phyloP scores from a whole-genome alignment of 108 stramenopile genomes.

The Craspedostauros australis region DNA sequence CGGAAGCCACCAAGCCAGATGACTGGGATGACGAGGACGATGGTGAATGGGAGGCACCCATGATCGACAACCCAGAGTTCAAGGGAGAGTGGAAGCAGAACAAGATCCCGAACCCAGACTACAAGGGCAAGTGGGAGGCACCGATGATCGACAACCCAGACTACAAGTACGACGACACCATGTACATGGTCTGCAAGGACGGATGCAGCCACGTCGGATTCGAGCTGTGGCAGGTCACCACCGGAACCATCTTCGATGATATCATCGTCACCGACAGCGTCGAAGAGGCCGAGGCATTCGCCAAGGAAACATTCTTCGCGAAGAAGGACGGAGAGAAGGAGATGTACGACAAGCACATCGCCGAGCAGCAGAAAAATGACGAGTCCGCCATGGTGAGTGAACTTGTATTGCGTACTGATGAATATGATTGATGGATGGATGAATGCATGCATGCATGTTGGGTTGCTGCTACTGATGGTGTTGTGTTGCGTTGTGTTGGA shows the following conservation, averaged over 20 bases:
- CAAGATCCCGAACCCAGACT: constrained; percentile 95
- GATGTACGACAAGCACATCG: constrained; percentile 87
- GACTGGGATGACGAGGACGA: constrained; percentile 99
- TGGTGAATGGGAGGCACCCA: constrained; percentile 95
- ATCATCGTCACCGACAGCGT: constrained; percentile 96
- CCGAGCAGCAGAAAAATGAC: constrained; percentile 41
- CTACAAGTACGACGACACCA: constrained; percentile 79
- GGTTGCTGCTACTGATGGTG: not conserved
- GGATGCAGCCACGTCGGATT: constrained; percentile 96
- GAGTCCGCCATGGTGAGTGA: constrained; percentile 22
- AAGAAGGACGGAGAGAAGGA: constrained; percentile 98
- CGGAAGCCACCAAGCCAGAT: constrained; percentile 90
- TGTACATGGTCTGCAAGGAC: constrained; percentile 94
- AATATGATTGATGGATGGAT: not conserved
- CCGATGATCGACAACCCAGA: constrained; percentile 96
- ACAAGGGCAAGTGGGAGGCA: constrained; percentile 95
- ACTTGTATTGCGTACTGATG: not conserved
- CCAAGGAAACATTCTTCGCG: constrained; percentile 92
- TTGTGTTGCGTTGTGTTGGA: too few relatives aligned
- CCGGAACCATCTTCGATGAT: constrained; percentile 98
- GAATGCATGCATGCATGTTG: not conserved
- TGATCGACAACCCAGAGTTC: constrained; percentile 97
- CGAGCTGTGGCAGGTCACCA: constrained; percentile 98
- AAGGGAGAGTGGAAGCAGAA: constrained; percentile 94
- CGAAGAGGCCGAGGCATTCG: constrained; percentile 93